Evolutionary conservation across 371 early-diverging fungal species (phyloP).

Genomic region (Mortierella sp.): DNA sequence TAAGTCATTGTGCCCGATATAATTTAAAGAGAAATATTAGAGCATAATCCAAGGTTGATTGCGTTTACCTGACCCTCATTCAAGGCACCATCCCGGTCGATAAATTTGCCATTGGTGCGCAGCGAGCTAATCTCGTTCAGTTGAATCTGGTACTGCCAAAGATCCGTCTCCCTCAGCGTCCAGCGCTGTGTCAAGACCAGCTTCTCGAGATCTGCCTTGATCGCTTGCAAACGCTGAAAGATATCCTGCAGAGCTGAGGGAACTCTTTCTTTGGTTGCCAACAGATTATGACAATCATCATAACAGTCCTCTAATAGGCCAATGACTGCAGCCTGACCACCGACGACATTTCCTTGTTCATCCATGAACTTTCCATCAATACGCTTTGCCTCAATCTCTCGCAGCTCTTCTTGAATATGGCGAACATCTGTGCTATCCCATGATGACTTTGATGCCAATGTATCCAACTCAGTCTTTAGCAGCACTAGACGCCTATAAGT

Average conservation of each 20-base stretch:
- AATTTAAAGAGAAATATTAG: too few species aligned
- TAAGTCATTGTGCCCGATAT: too few species aligned
- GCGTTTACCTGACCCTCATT: conserved; percentile 77
- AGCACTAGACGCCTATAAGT: conserved; percentile 73
- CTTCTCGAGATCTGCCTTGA: conserved; percentile 80
- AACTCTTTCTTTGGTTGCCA: conserved; percentile 80
- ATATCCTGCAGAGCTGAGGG: conserved; percentile 77
- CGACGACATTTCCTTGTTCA: conserved; percentile 68
- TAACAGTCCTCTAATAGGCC: conserved; percentile 86
- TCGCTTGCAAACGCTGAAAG: conserved; percentile 79
- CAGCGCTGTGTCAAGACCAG: conserved; percentile 84
- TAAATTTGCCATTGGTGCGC: conserved; percentile 79
- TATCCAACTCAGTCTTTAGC: conserved; percentile 72
- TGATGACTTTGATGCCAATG: conserved; percentile 61
- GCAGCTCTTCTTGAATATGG: conserved; percentile 74
- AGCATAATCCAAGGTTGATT: too few species aligned
- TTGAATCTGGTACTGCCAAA: conserved; percentile 87
- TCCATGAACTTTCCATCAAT: conserved; percentile 73
- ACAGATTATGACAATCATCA: conserved; percentile 83
- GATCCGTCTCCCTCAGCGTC: conserved; percentile 85
- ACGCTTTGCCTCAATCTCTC: conserved; percentile 75
- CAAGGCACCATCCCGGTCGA: conserved; percentile 73
- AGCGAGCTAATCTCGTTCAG: conserved; percentile 78
- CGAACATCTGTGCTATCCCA: conserved; percentile 63
- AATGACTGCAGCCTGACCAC: conserved; percentile 89